These are phyloP conservation scores for Hirsutella thompsonii DNA, from an alignment of 2,329 filamentous ascomycete species.

Conservation along the genomic window DNA sequence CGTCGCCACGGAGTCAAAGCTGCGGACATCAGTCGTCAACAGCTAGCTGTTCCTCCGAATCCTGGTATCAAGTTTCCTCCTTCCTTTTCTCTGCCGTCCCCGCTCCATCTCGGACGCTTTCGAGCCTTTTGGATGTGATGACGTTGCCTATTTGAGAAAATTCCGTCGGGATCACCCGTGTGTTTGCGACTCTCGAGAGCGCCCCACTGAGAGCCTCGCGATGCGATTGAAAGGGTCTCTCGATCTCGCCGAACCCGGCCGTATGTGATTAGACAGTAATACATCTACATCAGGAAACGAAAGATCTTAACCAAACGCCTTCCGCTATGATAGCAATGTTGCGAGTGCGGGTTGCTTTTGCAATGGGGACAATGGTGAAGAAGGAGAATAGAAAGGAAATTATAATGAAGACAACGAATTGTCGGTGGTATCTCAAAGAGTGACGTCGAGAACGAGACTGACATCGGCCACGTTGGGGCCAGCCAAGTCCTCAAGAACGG, in stretches of 20 bases:
- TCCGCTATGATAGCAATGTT: constrained; percentile 37
- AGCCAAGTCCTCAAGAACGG: constrained; percentile 93
- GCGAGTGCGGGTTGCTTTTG: constrained; percentile 20
- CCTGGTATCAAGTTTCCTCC: constrained; percentile 13
- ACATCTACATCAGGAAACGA: constrained; percentile 37
- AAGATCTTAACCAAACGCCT: constrained; percentile 39
- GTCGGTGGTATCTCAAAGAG: constrained; percentile 39
- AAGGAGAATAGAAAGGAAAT: constrained; percentile 12
- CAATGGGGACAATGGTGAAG: constrained; percentile 11
- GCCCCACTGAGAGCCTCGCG: constrained; percentile 3
- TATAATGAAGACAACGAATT: constrained; percentile 14
- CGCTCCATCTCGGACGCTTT: constrained; percentile 8
- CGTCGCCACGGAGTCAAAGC: neutral
- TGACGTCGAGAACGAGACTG: constrained; percentile 92
- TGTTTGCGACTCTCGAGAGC: constrained; percentile 4
- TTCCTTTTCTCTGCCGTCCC: constrained; percentile 2
- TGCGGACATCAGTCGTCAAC: constrained; percentile 10
- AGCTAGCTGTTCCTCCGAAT: constrained; percentile 9
- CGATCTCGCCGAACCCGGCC: constrained; percentile 12
- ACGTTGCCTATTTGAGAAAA: constrained; percentile 13
- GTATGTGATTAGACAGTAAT: constrained; percentile 40
- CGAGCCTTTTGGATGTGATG: constrained; percentile 18
- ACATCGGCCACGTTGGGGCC: constrained; percentile 83
- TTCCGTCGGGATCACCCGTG: constrained; percentile 4
- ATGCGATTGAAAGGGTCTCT: constrained; percentile 1